Percentiles rank a stretch among this genome's conserved stretches.
Evolutionary conservation across 208 protist genomes (phyloP).

Genomic region (Leptomonas pyrrhocoris): DNA sequence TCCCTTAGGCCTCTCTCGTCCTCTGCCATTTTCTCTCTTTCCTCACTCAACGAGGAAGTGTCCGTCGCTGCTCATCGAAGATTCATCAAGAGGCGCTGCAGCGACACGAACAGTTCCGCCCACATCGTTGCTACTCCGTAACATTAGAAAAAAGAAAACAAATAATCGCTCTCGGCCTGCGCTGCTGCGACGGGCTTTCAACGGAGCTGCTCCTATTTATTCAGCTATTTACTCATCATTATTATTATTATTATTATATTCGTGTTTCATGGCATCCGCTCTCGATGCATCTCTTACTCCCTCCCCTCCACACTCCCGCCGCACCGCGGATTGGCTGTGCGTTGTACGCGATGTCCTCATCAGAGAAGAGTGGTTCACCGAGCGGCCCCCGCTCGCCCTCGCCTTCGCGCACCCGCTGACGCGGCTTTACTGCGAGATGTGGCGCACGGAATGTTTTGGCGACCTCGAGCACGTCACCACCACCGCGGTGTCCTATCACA

Average conservation of each 20-base stretch:
- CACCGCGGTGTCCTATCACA: conserved; percentile 7
- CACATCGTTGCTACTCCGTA: too few relatives aligned
- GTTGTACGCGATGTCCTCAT: conserved; percentile 18
- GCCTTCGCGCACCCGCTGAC: conserved; percentile 21
- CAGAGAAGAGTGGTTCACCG: conserved; percentile 20
- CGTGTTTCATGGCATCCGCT: neutral
- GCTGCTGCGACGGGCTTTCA: too few relatives aligned
- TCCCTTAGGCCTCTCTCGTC: too few relatives aligned
- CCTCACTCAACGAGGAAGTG: too few relatives aligned
- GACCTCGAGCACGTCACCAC: conserved; percentile 6
- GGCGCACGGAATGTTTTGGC: conserved; percentile 11
- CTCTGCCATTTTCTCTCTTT: too few relatives aligned
- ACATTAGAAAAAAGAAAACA: too few relatives aligned
- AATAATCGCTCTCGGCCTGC: too few relatives aligned
- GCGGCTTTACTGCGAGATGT: conserved; percentile 35
- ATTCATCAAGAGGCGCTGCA: too few relatives aligned
- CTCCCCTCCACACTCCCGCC: neutral
- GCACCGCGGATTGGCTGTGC: conserved; percentile 1
- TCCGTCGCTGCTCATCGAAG: too few relatives aligned
- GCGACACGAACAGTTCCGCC: too few relatives aligned
- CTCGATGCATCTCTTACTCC: neutral
- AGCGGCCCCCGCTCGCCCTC: conserved; percentile 31
- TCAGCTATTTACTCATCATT: too few relatives aligned
- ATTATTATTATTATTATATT: neutral
- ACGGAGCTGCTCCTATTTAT: too few relatives aligned